A percentile compares a stretch with the other conserved stretches of the same genome.
Conservation (phyloP, 352 stramenopile genomes). For the Aphanomyces astaci region DNA sequence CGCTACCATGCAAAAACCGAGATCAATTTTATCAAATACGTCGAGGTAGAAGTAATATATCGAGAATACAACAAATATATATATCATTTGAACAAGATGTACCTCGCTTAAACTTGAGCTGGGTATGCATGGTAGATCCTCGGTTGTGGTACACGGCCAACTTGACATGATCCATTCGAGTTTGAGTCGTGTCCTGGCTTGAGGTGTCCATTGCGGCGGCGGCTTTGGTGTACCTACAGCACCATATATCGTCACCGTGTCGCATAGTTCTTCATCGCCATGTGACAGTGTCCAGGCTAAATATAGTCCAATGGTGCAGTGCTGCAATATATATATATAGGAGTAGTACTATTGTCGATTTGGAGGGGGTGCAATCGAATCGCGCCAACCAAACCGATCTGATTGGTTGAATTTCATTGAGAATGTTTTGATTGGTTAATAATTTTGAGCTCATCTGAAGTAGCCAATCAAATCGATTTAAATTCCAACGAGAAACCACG, state of each 20-base stretch:
- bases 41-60: neutral
- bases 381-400: no score
- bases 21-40: neutral
- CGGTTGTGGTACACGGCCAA: slow-evolving; percentile 53
- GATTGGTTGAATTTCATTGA: no score
- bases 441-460: no score
- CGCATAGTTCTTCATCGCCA: neutral
- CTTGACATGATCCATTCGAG: neutral
- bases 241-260: neutral
- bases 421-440: no score
- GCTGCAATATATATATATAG: no score
- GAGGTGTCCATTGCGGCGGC: slow-evolving; percentile 36
- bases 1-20: slow-evolving; percentile 23
- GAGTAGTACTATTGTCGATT: no score
- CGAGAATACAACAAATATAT: neutral
- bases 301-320: no score
- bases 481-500: no score
- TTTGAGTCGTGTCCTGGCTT: no score
- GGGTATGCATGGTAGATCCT: slow-evolving; percentile 42
- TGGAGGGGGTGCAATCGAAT: no score
- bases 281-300: no score
- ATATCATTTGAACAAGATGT: neutral
- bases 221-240: slow-evolving; percentile 25
- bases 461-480: no score
- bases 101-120: slow-evolving; percentile 36